Evolutionary conservation across 2,329 filamentous ascomycete genomes (phyloP).

Genomic region (Colletotrichum sp.): DNA sequence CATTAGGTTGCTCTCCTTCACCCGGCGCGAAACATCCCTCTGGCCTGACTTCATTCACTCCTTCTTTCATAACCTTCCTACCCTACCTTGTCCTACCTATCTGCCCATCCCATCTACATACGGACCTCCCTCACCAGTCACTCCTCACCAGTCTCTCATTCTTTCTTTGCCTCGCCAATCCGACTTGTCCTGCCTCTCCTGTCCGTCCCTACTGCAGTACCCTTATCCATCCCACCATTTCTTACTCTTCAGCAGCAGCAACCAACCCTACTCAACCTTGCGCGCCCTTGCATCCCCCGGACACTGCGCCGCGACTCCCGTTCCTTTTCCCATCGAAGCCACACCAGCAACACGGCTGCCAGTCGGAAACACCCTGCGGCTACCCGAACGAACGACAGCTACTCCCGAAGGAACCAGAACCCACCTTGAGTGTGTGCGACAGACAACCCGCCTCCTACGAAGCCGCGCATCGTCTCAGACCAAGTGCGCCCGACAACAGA

Average conservation of each 20-base stretch:
- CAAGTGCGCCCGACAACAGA: neutral
- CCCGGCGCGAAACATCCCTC: conserved; percentile 3
- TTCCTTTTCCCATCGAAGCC: neutral
- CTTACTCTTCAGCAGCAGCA: neutral
- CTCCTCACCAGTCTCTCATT: neutral
- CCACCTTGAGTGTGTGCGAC: neutral
- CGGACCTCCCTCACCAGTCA: neutral
- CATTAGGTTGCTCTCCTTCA: neutral
- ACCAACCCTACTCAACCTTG: neutral
- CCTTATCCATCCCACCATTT: neutral
- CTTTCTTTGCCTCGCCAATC: neutral
- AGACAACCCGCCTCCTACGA: neutral
- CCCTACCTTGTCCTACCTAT: neutral
- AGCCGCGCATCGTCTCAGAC: neutral
- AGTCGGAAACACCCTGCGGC: neutral
- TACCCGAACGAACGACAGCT: neutral
- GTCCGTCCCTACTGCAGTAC: neutral
- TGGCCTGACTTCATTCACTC: conserved; percentile 2
- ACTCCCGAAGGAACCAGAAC: neutral
- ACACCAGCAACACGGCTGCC: neutral
- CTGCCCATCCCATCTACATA: neutral
- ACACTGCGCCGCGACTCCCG: neutral
- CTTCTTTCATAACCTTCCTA: neutral
- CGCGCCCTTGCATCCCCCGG: conserved; percentile 5
- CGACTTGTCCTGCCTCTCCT: neutral